Conservation (phyloP, 1,284 basidiomycete species). For the Entoloma clypeatum region DNA sequence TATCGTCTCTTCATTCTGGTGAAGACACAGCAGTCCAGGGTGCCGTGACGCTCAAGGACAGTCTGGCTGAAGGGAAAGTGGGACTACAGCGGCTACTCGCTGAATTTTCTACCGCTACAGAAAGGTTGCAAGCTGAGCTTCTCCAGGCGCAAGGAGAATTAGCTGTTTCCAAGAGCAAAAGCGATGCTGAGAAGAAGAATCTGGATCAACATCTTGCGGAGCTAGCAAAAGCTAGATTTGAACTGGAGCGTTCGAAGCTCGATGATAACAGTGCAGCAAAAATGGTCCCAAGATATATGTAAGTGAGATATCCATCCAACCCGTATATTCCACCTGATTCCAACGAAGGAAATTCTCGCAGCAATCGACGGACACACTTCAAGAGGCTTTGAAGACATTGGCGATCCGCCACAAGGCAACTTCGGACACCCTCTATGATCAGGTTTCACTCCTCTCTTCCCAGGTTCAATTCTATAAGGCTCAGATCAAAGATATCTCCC, state of each 20-base stretch:
- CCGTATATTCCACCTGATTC: conserved; percentile 4
- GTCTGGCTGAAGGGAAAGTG: conserved; percentile 45
- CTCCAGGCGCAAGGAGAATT: conserved; percentile 42
- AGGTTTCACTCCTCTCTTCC: conserved; percentile 43
- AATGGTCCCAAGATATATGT: conserved; percentile 90
- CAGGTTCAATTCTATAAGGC: conserved; percentile 36
- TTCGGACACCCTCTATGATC: conserved; percentile 49
- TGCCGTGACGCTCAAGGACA: conserved; percentile 34
- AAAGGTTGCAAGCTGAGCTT: conserved; percentile 45
- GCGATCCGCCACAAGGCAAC: conserved; percentile 64
- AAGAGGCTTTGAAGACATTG: conserved; percentile 58
- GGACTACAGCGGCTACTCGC: conserved; percentile 46
- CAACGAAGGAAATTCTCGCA: conserved; percentile 78
- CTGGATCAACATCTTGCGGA: conserved; percentile 41
- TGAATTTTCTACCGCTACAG: conserved; percentile 48
- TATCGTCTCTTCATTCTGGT: conserved; percentile 3
- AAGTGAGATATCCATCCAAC: conserved; percentile 22
- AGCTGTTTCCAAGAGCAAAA: conserved; percentile 37
- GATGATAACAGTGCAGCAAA: conserved; percentile 78
- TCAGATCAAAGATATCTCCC: conserved; percentile 46
- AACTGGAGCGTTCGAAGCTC: conserved; percentile 58
- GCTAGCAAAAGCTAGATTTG: conserved; percentile 45
- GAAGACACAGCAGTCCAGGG: conserved; percentile 1
- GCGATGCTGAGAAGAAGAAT: conserved; percentile 45
- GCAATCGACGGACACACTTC: conserved; percentile 67